Percentiles rank a stretch among this genome's conserved stretches.
phyloP scores from a whole-genome alignment of 2,329 filamentous ascomycete species.

The Neodidymelliopsis sp. region DNA sequence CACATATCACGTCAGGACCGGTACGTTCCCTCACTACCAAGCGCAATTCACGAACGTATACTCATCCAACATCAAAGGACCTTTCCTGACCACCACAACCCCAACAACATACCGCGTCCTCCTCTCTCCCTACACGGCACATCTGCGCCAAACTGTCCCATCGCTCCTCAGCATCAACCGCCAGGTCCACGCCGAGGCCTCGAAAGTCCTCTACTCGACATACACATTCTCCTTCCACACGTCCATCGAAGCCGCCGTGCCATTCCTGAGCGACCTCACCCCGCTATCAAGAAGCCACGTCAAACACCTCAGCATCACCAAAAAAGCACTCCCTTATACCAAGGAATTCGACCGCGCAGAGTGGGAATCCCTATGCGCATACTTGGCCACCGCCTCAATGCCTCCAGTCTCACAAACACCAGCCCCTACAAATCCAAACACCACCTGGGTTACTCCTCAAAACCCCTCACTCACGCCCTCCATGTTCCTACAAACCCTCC shows the following conservation, averaged over 20 bases:
- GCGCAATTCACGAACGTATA: constrained; percentile 10
- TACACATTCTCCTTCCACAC: constrained; percentile 67
- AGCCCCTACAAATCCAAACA: not conserved
- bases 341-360: constrained; percentile 65
- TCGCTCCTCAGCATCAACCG: constrained; percentile 38
- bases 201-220: constrained; percentile 62
- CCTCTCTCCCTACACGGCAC: constrained; percentile 53
- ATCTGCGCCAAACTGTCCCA: constrained; percentile 53
- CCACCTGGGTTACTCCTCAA: not conserved
- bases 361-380: constrained; percentile 61
- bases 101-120: constrained; percentile 65
- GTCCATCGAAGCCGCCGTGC: constrained; percentile 66
- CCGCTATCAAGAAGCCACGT: constrained; percentile 58
- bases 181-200: constrained; percentile 62
- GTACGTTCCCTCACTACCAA: constrained; percentile 28
- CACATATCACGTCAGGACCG: constrained; percentile 48
- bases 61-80: constrained; percentile 40
- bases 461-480: not conserved
- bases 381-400: constrained; percentile 35
- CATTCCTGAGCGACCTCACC: constrained; percentile 66
- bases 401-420: not conserved
- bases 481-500: constrained; percentile 31
- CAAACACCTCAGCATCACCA: constrained; percentile 61
- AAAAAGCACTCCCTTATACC: constrained; percentile 61
- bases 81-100: constrained; percentile 53